Evolutionary conservation across 129 eudicot genomes (phyloP), one percentile per base, ranked within the genome.

Genomic region (Lactuca saligna): DNA sequence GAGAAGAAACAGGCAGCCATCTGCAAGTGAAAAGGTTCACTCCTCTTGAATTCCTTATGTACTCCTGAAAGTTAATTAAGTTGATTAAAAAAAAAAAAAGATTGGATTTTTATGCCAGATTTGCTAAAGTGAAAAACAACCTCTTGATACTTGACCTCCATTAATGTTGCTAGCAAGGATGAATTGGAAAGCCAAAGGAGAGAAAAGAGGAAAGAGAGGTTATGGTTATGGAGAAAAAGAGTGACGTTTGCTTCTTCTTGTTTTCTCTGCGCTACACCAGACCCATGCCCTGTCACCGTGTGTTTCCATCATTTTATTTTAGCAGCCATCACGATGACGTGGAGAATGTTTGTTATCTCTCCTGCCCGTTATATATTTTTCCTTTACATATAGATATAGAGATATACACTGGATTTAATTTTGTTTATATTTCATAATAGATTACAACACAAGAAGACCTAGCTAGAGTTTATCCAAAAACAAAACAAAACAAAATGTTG

Each of bases 1-100:
- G 96, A 66, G 96, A 80, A 79, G 88, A 84, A 48, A 72, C 75
- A 29, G 98, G 98, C 83, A 92, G 58, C 98, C 98, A 92, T 86
- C 90, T 86, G 78, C 98, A 92, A 69, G 98, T 86, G 65, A 92
- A 92, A 10, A 84, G 90, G 80, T 86, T 79, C 37, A 82, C 82
- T 65, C 91, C 98, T 78, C 96, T 88, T 33, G 95, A 81, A 83
- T 89, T 92, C 78, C 57, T 82, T 29, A 92, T 73, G 49, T 66
- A 86, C 49, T 82, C 98, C 98, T 91, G 35, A 46, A 72, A 71
- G 37, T 31, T 37, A 72, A 71, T 31, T 37, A 72, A 71, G 37
- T 61, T 35, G 12, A 62, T 62, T 7, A 14, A 56, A 54, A 61
- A 61, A 14, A 56, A 54, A 61, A 61, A 20, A 60, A 68, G 34